Conservation (phyloP, 257 asterid genomes). For the Capsicum baccatum region DNA sequence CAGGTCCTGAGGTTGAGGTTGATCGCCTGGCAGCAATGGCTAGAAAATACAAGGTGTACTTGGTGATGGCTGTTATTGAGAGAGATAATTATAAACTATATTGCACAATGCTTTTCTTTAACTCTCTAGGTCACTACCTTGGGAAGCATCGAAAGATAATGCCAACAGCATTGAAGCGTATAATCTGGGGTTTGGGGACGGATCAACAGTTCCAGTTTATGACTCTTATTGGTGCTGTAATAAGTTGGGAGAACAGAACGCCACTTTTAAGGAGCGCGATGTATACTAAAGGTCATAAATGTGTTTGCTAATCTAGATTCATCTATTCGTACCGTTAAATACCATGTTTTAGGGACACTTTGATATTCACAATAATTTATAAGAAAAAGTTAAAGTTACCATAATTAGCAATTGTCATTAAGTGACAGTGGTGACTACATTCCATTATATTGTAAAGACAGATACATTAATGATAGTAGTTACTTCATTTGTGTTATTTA, state of each 20-base stretch:
- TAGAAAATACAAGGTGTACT: conserved; percentile 80
- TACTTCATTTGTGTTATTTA: neutral
- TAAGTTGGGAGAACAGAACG: conserved; percentile 98
- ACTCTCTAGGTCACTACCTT: conserved; percentile 76
- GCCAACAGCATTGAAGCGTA: conserved; percentile 90
- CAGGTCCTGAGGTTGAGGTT: conserved; percentile 97
- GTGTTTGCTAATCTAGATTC: neutral
- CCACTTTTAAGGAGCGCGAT: conserved; percentile 44
- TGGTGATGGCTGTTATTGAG: conserved; percentile 92
- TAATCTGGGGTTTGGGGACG: conserved; percentile 98
- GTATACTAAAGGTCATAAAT: conserved; percentile 84
- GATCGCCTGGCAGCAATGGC: conserved; percentile 96
- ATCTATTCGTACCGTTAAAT: neutral
- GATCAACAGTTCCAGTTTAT: conserved; percentile 90
- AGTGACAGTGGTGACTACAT: neutral
- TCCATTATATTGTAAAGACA: neutral
- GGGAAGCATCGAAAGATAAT: conserved; percentile 94
- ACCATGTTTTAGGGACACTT: neutral
- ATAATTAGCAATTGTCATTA: too few relatives aligned
- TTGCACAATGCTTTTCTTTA: conserved; percentile 83
- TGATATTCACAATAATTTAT: neutral
- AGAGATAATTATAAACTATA: conserved; percentile 90
- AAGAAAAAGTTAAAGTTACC: too few relatives aligned
- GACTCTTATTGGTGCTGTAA: conserved; percentile 96
- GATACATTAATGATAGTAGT: neutral